phyloP scores from a whole-genome alignment of 2,329 filamentous ascomycete genomes.

The Dryadomyces quercus-mongolicae region DNA sequence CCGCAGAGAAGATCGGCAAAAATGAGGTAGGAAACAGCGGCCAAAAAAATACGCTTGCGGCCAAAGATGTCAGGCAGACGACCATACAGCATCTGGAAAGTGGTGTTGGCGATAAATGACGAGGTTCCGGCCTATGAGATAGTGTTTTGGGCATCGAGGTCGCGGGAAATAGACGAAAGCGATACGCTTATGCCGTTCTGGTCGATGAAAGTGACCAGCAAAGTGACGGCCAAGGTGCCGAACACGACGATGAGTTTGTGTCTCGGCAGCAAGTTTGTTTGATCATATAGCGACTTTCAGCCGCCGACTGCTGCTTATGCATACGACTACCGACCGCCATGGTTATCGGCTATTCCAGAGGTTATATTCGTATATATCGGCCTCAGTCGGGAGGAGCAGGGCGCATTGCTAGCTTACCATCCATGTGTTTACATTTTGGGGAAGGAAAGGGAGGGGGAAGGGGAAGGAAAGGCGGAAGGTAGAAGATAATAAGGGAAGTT shows the following conservation, averaged over 20 bases:
- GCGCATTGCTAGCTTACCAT: too few relatives aligned
- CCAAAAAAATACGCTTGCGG: conserved; percentile 44
- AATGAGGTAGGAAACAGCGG: conserved; percentile 37
- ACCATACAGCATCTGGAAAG: conserved; percentile 54
- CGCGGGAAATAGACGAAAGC: conserved; percentile 31
- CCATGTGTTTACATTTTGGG: too few relatives aligned
- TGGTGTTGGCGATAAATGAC: conserved; percentile 43
- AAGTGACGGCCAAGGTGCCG: conserved; percentile 33
- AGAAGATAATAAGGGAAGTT: too few relatives aligned
- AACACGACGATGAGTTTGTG: conserved; percentile 38
- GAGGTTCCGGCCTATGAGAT: conserved; percentile 45
- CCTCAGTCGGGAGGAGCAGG: too few relatives aligned
- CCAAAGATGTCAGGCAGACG: conserved; percentile 49
- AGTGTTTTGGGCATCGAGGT: conserved; percentile 29
- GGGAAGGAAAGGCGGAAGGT: too few relatives aligned
- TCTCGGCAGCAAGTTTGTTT: conserved; percentile 43
- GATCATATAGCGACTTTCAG: conserved; percentile 14
- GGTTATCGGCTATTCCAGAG: neutral
- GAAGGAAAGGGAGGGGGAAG: too few relatives aligned
- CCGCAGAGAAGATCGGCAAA: conserved; percentile 48
- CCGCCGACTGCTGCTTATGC: conserved; percentile 1
- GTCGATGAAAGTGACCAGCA: conserved; percentile 43
- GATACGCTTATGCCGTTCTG: conserved; percentile 41
- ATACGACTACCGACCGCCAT: neutral
- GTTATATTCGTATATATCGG: neutral